These are phyloP conservation scores for Brassica rapa DNA, from an alignment of 345 rosid genomes.

Conservation along the genomic window DNA sequence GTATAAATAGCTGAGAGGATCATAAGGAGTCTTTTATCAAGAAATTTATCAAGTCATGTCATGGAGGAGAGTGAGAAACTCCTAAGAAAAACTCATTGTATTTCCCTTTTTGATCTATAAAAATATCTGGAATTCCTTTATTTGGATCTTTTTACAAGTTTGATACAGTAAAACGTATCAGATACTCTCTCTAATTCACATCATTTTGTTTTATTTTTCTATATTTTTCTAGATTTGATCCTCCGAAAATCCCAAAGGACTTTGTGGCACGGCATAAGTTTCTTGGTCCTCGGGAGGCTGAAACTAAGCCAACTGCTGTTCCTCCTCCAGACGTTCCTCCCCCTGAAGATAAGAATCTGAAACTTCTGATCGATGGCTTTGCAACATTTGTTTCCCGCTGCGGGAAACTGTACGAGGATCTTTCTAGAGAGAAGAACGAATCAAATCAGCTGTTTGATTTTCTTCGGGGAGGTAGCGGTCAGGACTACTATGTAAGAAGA, in stretches of 20 bases:
- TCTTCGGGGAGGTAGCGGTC: slow-evolving; percentile 84
- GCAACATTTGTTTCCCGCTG: slow-evolving; percentile 94
- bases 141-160: too few species aligned
- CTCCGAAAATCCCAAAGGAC: slow-evolving; percentile 78
- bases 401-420: slow-evolving; percentile 93
- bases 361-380: slow-evolving; percentile 83
- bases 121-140: too few species aligned
- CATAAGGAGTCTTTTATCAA: too few species aligned
- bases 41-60: too few species aligned
- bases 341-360: slow-evolving; percentile 72
- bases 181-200: background rate
- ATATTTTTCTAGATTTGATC: slow-evolving; percentile 68
- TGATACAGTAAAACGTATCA: too few species aligned
- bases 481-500: slow-evolving; percentile 75
- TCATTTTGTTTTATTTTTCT: slow-evolving; percentile 19
- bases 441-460: slow-evolving; percentile 85
- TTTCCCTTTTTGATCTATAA: too few species aligned
- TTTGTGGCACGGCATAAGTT: slow-evolving; percentile 79
- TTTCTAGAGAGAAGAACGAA: slow-evolving; percentile 87
- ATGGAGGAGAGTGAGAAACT: too few species aligned
- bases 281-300: slow-evolving; percentile 56
- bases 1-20: too few species aligned
- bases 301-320: slow-evolving; percentile 47
- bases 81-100: too few species aligned
- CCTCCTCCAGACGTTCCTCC: slow-evolving; percentile 73